Evolutionary conservation across 345 rosid species (phyloP).

Genomic region (Eucalyptus cloeziana): DNA sequence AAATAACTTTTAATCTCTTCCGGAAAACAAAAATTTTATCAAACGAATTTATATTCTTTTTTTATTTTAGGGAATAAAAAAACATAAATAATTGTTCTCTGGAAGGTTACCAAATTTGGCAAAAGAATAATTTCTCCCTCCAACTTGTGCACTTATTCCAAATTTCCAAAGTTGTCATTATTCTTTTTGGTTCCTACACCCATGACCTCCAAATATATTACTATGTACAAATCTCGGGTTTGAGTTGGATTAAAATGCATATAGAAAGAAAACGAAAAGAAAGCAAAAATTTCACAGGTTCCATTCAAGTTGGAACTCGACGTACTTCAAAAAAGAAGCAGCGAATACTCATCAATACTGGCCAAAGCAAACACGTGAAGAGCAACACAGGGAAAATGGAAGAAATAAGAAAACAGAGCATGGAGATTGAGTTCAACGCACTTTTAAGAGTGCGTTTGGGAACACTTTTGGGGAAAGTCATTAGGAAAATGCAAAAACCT

Average conservation of each 20-base stretch:
- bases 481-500: too few relatives aligned
- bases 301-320: neutral
- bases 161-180: too few relatives aligned
- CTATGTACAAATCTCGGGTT: neutral
- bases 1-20: too few relatives aligned
- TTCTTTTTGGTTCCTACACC: too few relatives aligned
- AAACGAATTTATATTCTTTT: fast-evolving
- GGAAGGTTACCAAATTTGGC: fast-evolving
- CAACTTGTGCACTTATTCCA: too few relatives aligned
- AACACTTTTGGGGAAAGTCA: too few relatives aligned
- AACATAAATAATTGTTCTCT: too few relatives aligned
- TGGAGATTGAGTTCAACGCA: neutral
- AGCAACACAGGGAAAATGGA: neutral
- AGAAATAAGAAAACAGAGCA: neutral
- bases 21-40: fast-evolving
- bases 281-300: neutral
- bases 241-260: neutral
- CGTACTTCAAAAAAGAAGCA: neutral
- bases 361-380: neutral
- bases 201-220: neutral
- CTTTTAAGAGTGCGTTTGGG: too few relatives aligned
- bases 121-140: too few relatives aligned
- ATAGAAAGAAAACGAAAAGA: neutral
- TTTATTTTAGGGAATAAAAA: fast-evolving
- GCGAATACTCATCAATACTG: neutral